Evolutionary conservation across 257 asterid genomes (phyloP).

Genomic region (Nicotiana attenuata): DNA sequence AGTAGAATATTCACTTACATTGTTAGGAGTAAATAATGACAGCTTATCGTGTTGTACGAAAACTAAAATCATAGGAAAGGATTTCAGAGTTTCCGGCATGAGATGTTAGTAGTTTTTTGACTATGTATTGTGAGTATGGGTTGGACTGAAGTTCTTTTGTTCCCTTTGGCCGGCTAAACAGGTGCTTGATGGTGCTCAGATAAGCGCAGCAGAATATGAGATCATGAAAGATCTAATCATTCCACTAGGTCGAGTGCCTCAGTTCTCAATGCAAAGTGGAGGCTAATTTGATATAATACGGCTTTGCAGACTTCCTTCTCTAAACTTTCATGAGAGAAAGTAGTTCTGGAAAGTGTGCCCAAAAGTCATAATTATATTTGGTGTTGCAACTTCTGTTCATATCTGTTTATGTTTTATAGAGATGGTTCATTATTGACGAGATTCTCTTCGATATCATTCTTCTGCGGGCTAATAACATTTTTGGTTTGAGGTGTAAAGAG

Average conservation of each 20-base stretch:
- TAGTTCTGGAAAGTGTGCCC: not conserved
- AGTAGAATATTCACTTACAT: not conserved
- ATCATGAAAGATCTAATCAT: constrained; percentile 77
- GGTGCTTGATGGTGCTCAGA: constrained; percentile 76
- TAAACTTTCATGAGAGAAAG: not conserved
- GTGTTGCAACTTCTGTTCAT: not conserved
- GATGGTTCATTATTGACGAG: not conserved
- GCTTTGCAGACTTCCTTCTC: not conserved
- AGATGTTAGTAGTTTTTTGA: not conserved
- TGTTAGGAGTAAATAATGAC: not conserved
- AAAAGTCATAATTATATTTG: not conserved
- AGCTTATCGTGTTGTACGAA: not conserved
- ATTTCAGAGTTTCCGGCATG: not conserved
- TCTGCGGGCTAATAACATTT: no score
- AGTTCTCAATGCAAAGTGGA: constrained; percentile 71
- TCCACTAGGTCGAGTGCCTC: constrained; percentile 88
- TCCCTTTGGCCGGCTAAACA: constrained; percentile 25
- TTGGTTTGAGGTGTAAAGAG: no score
- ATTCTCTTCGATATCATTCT: no score
- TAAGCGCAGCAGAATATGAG: constrained; percentile 69
- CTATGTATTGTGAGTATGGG: not conserved
- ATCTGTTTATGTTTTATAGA: not conserved
- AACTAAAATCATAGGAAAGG: not conserved
- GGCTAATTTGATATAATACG: constrained; percentile 28
- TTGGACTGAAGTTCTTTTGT: not conserved